A percentile compares a stretch with the other conserved stretches of the same genome.
Conservation (phyloP, 306 rosid genomes). For the Herpetospermum pedunculosum region DNA sequence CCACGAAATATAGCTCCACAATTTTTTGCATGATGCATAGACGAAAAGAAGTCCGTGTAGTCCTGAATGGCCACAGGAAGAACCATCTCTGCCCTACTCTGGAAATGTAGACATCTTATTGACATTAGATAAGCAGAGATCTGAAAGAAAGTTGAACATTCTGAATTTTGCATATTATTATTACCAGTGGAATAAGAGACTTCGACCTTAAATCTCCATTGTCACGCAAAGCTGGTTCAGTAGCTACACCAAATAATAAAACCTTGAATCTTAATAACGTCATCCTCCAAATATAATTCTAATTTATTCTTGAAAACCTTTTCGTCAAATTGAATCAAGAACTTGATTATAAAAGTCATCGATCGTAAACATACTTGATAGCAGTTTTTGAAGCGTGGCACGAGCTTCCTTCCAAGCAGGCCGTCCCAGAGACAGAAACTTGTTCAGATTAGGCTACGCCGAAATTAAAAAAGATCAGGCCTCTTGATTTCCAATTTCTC, state of each 20-base stretch:
- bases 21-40: conserved; percentile 71
- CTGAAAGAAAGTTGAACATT: not conserved
- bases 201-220: conserved; percentile 52
- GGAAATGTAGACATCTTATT: conserved; percentile 15
- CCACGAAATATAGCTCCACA: conserved; percentile 86
- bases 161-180: conserved; percentile 6
- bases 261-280: not conserved
- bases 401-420: conserved; percentile 99
- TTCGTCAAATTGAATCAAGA: not conserved
- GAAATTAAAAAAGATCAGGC: not conserved
- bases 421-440: conserved; percentile 76
- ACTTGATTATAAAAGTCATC: not conserved
- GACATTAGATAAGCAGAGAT: conserved; percentile 10
- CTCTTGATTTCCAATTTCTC: not conserved
- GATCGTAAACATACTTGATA: conserved; percentile 41
- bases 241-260: conserved; percentile 32
- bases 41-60: conserved; percentile 84
- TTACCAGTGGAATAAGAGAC: conserved; percentile 65
- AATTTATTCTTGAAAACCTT: not conserved
- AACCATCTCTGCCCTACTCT: conserved; percentile 63
- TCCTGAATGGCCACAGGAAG: conserved; percentile 78
- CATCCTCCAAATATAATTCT: not conserved
- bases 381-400: conserved; percentile 68
- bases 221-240: conserved; percentile 71
- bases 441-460: conserved; percentile 69